A percentile compares a stretch with the other conserved stretches of the same genome.
phyloP scores from a whole-genome alignment of 768 basidiomycete species.

The Gautieria morchelliformis region DNA sequence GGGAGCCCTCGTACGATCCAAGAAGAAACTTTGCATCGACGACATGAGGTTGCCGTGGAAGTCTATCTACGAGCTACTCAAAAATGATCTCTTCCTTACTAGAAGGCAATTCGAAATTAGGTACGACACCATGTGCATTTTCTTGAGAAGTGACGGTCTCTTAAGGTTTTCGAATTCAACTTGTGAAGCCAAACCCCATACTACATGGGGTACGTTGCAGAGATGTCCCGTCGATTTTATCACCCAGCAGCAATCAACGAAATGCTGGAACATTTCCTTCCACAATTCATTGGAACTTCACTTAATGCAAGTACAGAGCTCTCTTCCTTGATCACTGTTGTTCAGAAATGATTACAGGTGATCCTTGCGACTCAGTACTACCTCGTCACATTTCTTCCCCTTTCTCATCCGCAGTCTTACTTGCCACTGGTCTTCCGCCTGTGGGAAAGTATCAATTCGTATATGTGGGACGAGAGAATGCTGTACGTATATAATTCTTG shows the following conservation, averaged over 20 bases:
- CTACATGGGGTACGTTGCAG: slow-evolving; percentile 67
- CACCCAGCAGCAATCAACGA: slow-evolving; percentile 79
- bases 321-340: background rate
- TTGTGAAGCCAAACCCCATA: slow-evolving; percentile 54
- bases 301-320: slow-evolving; percentile 31
- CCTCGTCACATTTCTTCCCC: slow-evolving; percentile 76
- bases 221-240: slow-evolving; percentile 70
- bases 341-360: slow-evolving; percentile 34
- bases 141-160: background rate
- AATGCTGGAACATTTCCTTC: slow-evolving; percentile 83
- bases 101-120: slow-evolving; percentile 72
- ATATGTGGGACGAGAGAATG: slow-evolving; percentile 85
- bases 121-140: slow-evolving; percentile 28
- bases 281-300: slow-evolving; percentile 62
- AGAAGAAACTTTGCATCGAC: slow-evolving; percentile 65
- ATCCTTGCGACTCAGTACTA: slow-evolving; percentile 79
- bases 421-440: slow-evolving; percentile 74
- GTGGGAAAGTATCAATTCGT: slow-evolving; percentile 85
- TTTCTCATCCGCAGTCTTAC: slow-evolving; percentile 78
- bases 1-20: slow-evolving; percentile 48
- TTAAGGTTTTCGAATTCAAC: background rate
- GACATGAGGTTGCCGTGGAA: slow-evolving; percentile 80
- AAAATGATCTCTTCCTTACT: slow-evolving; percentile 66
- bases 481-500: slow-evolving; percentile 23
- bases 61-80: slow-evolving; percentile 63